Evolutionary conservation across 2,329 filamentous ascomycete species (phyloP), one percentile per base, ranked within the genome.

Genomic region (Colletotrichum musae): DNA sequence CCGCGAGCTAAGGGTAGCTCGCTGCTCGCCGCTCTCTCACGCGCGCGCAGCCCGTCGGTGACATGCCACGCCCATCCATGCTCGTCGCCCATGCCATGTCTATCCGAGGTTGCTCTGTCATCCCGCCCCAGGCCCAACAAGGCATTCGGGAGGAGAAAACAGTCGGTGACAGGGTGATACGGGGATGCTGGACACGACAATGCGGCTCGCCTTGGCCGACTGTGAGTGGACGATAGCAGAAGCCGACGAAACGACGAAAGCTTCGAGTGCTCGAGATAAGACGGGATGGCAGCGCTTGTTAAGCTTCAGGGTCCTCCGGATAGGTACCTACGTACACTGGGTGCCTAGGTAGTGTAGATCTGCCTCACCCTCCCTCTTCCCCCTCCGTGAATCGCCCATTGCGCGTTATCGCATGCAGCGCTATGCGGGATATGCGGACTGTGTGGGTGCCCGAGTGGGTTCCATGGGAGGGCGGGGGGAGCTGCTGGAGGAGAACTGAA

Each of bases 371-470:
- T 69, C 62, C 62, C 21, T 24, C 21, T 4, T 24, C 21, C 3
- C 21, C 50, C 62, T 66, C 56, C 50, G 65, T 59, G 61, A 65
- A 66, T 60, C 48, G 48, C 43, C 62, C 51, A 57, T 57, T 67
- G 56, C 56, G 67, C 62, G 67, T 70, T 70, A 70, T 70, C 67
- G 67, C 67, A 67, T 70, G 67, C 62, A 70, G 67, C 56, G 67
- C 51, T 70, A 66, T 61, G 67, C 62, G 54, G 62, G 66, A 56
- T 66, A 61, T 60, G 66, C 62, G 51, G 62, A 67, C 63, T 60
- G 56, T 57, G 67, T 70, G 67, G 67, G 21, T 61, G 43, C 56
- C 41, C 45, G 6, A 43, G 67, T 67, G 62, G 67, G 63, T 57
- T 52, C 21, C 21, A 24, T 24, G 21, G 21, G 21, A 24, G 21